Evolutionary conservation across 345 rosid genomes (phyloP).

Genomic region (Rubroshorea leprosula): DNA sequence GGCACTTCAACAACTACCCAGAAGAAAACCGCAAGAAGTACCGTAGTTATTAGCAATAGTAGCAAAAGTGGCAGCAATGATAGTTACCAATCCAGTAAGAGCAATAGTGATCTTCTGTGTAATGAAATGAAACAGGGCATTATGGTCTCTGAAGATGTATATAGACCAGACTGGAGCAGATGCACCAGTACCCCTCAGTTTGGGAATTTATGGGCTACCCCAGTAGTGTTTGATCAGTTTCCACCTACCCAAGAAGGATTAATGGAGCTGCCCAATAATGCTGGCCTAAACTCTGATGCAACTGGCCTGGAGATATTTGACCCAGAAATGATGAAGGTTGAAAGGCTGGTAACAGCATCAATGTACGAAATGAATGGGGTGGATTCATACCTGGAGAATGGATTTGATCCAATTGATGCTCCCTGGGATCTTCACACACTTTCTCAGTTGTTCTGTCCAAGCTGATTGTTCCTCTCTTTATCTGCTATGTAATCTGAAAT

Average conservation of each 20-base stretch:
- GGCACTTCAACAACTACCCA: slow-evolving; percentile 5
- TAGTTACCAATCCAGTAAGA: slow-evolving; percentile 8
- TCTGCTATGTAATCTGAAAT: background rate
- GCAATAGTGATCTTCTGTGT: slow-evolving; percentile 6
- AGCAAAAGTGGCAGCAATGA: slow-evolving; percentile 7
- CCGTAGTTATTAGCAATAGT: slow-evolving; percentile 7
- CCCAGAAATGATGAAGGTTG: slow-evolving; percentile 41
- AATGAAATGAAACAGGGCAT: slow-evolving; percentile 19
- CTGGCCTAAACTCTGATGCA: slow-evolving; percentile 11
- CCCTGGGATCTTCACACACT: slow-evolving; percentile 63
- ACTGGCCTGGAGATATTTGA: slow-evolving; percentile 28
- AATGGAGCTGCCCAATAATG: slow-evolving; percentile 22
- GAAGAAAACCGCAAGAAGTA: slow-evolving; percentile 19
- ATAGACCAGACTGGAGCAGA: slow-evolving; percentile 47
- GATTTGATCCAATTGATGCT: slow-evolving; percentile 38
- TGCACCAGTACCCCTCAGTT: slow-evolving; percentile 21
- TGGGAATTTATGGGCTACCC: slow-evolving; percentile 39
- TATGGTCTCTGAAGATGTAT: slow-evolving; percentile 33
- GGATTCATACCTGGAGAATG: slow-evolving; percentile 36
- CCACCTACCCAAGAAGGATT: slow-evolving; percentile 29
- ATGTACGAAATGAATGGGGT: slow-evolving; percentile 57
- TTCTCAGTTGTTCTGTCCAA: slow-evolving; percentile 41
- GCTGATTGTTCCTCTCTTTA: slow-evolving; percentile 19
- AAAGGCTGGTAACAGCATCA: slow-evolving; percentile 70
- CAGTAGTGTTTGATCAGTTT: slow-evolving; percentile 33